Evolutionary conservation across 23 red algal species (phyloP), one percentile per base, ranked within the genome.

Genomic region (Gracilaria vermiculophylla): DNA sequence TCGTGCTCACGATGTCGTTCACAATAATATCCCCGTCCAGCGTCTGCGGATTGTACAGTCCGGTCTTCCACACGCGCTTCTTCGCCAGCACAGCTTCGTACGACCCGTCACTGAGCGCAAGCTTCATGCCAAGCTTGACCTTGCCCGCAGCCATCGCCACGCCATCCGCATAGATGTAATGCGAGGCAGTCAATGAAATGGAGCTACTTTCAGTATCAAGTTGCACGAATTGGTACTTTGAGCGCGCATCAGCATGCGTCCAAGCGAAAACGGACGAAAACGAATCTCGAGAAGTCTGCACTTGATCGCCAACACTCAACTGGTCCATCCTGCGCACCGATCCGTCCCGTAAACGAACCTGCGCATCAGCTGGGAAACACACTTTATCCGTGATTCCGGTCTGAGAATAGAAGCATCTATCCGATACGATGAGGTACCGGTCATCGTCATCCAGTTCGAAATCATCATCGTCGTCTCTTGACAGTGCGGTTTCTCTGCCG

Each of bases 91-190:
- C 67, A 27, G 36, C 12, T 73, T 73, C 28, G 25, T 24, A 28
- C 8, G 67, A 73, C 13, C 67, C 67, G 32, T 73, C 67, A 5
- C 42, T 42, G 1, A 15, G 15, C 23, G 2, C 5, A 73, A 73
- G 67, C 25, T 73, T 45, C 67, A 73, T 73, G 44, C 67, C 67
- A 48, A 47, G 5, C 23, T 42, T 73, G 14, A 73, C 67, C 17
- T 42, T 45, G 7, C 42, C 42, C 9, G 67, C 67, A 23, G 67
- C 39, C 7, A 24, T 42, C 0, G 23, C 24, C 20, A 73, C 40
- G 67, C 75, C 87, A 41, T 70, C 53, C 15, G 60, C 87, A 53
- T 81, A 91, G 0, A 91, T 61, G 40, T 62, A 80, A 58, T 91
- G 87, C 23, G 87, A 80, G 9, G 71, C 33, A 45, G 51, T 54